phyloP scores from a whole-genome alignment of 2,329 filamentous ascomycete species.

The Helotiales sp. region DNA sequence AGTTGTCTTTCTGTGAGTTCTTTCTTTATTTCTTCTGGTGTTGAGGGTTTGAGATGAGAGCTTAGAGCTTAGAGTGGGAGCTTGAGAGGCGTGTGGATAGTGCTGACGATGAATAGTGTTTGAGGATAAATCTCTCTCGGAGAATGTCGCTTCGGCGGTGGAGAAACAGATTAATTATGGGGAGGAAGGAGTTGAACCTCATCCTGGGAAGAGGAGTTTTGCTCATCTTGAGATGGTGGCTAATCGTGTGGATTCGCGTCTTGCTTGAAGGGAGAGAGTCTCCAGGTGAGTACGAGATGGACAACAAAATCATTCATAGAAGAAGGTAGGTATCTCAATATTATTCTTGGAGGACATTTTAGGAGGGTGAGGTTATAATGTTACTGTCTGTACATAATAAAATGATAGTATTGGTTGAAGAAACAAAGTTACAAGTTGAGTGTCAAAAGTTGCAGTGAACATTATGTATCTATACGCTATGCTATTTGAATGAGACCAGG shows the following conservation, averaged over 20 bases:
- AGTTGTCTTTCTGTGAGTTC: constrained; percentile 45
- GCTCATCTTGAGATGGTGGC: background rate
- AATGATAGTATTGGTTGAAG: too few species aligned
- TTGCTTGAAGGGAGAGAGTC: too few species aligned
- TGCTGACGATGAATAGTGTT: background rate
- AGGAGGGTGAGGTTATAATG: too few species aligned
- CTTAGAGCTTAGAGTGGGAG: background rate
- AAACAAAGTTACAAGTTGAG: too few species aligned
- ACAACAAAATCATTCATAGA: too few species aligned
- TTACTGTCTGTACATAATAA: too few species aligned
- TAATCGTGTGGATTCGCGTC: background rate
- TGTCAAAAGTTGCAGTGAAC: too few species aligned
- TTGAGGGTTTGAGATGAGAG: background rate
- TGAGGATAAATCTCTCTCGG: background rate
- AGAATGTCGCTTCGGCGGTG: background rate
- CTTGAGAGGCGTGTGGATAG: background rate
- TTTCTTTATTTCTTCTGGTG: background rate
- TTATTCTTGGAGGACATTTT: too few species aligned
- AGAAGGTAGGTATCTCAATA: too few species aligned
- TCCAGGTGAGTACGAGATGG: too few species aligned
- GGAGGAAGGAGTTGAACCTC: background rate
- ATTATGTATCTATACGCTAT: too few species aligned
- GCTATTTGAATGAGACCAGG: too few species aligned
- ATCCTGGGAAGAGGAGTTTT: background rate
- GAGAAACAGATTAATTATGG: background rate